Evolutionary conservation across 257 asterid species (phyloP), one percentile per base, ranked within the genome.

Genomic region (Solanum chiquidenum): DNA sequence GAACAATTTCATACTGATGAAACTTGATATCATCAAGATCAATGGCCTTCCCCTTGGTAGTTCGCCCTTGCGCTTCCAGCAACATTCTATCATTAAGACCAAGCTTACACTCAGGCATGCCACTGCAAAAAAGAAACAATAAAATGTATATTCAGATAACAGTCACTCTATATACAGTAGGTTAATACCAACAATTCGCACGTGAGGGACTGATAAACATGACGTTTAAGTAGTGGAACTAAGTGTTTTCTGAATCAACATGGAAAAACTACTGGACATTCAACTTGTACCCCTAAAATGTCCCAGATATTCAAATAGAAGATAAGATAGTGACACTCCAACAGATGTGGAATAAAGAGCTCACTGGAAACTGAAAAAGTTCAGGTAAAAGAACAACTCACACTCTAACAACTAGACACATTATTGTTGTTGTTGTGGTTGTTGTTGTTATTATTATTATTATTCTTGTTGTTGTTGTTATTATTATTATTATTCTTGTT

Each of bases 61-160:
- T 84, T 87, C 98, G 93, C 12, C 99, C 99, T 93, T 98, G 99
- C 12, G 99, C 99, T 88, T 98, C 99, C 86, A 98, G 94, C 92
- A 98, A 90, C 85, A 98, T 95, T 93, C 98, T 94, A 91, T 98
- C 99, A 91, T 98, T 98, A 85, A 98, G 94, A 89, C 99, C 99
- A 90, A 98, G 98, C 95, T 98, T 98, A 91, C 99, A 98, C 93
- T 96, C 99, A 33, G 99, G 99, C 99, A 98, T 98, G 85, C 99
- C 99, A 92, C 99, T 98, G 96, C 92, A 90, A 92, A 58, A 76
- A 37, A 90, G 80, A 71, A 90, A 31, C 83, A 87, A 31, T 2
- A 31, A 31, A 12, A 10, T 16, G 21, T 49, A 29, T 10, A 49
- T 29, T 80, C 46, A 82, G 27, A 80, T 80, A 80, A 46, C 40